Evolutionary conservation across 1,284 basidiomycete species (phyloP).

Genomic region (Naganishia albida): DNA sequence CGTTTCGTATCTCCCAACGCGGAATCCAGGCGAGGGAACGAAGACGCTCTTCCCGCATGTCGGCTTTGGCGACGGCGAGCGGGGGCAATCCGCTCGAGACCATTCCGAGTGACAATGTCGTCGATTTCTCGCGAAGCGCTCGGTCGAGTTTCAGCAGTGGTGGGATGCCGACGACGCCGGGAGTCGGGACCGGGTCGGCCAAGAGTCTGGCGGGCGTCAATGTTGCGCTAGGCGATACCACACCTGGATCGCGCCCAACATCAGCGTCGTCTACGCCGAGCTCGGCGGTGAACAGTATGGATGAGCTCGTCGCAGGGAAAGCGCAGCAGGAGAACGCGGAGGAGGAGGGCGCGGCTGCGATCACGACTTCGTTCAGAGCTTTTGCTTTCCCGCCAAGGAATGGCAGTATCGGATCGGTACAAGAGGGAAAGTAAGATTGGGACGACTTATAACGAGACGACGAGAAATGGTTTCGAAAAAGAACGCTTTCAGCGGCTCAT

Average conservation of each 20-base stretch:
- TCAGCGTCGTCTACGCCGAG: conserved; percentile 2
- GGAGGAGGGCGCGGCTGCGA: neutral
- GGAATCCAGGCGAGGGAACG: conserved; percentile 10
- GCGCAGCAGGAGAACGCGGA: neutral
- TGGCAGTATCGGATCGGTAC: neutral
- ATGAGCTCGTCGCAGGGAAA: neutral
- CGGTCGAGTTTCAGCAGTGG: conserved; percentile 7
- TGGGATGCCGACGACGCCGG: neutral
- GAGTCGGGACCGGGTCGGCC: neutral
- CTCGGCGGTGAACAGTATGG: conserved; percentile 6
- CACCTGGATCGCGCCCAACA: neutral
- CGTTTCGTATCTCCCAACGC: conserved; percentile 8
- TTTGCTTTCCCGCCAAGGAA: conserved; percentile 24
- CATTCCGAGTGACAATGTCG: conserved; percentile 19
- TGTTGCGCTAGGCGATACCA: neutral
- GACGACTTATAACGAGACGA: too few species aligned
- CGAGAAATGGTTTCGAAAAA: too few species aligned
- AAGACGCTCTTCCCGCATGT: conserved; percentile 16
- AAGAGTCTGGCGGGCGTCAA: neutral
- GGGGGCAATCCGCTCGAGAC: conserved; percentile 11
- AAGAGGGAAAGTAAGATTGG: neutral
- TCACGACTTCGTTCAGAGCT: conserved; percentile 12
- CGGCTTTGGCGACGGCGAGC: neutral
- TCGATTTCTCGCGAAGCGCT: conserved; percentile 7
- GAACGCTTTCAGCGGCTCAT: too few species aligned